Evolutionary conservation across 2,329 filamentous ascomycete genomes (phyloP).

Genomic region (Paracoccidioides lutzii): DNA sequence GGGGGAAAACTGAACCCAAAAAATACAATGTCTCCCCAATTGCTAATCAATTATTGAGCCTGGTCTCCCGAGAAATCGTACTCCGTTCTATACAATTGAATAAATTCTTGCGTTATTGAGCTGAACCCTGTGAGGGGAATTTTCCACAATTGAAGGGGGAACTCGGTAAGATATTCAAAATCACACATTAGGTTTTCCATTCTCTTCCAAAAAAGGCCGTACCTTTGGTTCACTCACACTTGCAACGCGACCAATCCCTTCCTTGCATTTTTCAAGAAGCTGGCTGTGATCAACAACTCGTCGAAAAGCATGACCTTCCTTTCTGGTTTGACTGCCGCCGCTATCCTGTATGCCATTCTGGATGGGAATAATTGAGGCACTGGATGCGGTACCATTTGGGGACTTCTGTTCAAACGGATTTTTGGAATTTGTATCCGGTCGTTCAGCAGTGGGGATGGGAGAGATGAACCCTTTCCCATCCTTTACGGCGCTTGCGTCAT

Average conservation of each 20-base stretch:
- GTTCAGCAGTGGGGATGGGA: background rate
- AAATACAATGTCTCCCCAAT: background rate
- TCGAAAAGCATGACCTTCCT: background rate
- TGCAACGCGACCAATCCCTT: background rate
- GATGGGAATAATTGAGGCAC: background rate
- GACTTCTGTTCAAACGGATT: background rate
- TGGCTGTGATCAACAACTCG: background rate
- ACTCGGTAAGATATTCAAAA: constrained; percentile 4
- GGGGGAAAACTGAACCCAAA: background rate
- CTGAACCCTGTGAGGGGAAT: background rate
- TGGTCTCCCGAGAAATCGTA: too few relatives aligned
- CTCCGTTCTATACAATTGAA: too few relatives aligned
- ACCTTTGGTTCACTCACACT: background rate
- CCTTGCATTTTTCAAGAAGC: background rate
- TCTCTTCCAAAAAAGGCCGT: background rate
- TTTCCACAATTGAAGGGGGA: constrained; percentile 3
- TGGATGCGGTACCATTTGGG: background rate
- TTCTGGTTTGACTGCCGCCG: background rate
- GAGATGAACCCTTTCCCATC: constrained; percentile 4
- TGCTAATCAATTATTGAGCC: too few relatives aligned
- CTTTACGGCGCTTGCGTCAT: constrained; percentile 3
- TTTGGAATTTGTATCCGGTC: background rate
- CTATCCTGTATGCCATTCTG: background rate
- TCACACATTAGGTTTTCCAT: constrained; percentile 6
- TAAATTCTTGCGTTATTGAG: background rate